A percentile compares a stretch with the other conserved stretches of the same genome.
Evolutionary conservation across 768 basidiomycete species (phyloP).

Genomic region (Podaxis sp.): DNA sequence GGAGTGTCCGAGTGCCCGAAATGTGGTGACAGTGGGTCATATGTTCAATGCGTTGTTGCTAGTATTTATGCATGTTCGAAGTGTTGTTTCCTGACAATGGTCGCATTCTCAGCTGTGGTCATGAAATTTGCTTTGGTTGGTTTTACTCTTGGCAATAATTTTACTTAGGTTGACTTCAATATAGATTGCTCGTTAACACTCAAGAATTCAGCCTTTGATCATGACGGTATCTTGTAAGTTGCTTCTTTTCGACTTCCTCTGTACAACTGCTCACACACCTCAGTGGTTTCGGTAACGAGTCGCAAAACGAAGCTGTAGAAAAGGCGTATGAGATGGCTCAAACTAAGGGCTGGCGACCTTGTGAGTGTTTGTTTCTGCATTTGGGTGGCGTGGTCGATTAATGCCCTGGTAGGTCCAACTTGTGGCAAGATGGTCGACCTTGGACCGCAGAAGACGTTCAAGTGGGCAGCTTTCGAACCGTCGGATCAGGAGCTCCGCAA

Average conservation of each 20-base stretch:
- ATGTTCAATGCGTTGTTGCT: not conserved
- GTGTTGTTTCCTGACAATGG: conserved; percentile 34
- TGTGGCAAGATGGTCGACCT: conserved; percentile 67
- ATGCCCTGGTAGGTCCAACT: conserved; percentile 43
- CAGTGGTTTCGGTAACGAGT: conserved; percentile 53
- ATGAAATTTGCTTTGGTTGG: conserved; percentile 61
- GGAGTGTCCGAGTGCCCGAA: conserved; percentile 50
- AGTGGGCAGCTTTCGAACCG: conserved; percentile 65
- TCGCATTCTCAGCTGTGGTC: conserved; percentile 59
- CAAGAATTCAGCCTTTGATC: conserved; percentile 44
- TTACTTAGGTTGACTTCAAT: not conserved
- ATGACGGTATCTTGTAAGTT: conserved; percentile 58
- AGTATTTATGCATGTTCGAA: conserved; percentile 37
- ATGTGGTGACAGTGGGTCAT: conserved; percentile 56
- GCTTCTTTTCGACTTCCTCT: not conserved
- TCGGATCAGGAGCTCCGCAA: conserved; percentile 49
- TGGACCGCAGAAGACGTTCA: conserved; percentile 48
- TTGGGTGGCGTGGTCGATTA: not conserved
- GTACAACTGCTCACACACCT: not conserved
- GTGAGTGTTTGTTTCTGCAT: conserved; percentile 26
- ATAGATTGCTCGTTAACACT: conserved; percentile 55
- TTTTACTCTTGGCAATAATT: not conserved
- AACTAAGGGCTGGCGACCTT: conserved; percentile 56
- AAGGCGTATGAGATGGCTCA: conserved; percentile 52
- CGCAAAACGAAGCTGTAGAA: conserved; percentile 50